These are phyloP conservation scores for Phytophthora colocasiae DNA, from an alignment of 352 stramenopile genomes.

Conservation along the genomic window DNA sequence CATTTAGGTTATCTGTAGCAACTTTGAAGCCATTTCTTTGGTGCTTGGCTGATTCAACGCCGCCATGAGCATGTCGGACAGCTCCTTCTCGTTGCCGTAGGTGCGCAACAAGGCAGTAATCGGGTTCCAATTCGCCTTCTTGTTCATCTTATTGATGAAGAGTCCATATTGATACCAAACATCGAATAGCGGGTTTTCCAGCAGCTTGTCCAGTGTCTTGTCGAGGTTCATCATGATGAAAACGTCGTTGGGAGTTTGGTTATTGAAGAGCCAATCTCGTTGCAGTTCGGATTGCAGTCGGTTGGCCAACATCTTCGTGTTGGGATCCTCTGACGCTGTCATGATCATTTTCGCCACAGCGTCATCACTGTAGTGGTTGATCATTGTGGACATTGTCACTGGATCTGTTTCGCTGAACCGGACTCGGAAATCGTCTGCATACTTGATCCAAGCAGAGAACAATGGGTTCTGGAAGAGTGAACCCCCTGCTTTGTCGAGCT, in stretches of 20 bases:
- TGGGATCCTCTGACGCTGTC: neutral
- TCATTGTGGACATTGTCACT: conserved; percentile 7
- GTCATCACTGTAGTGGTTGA: conserved; percentile 2
- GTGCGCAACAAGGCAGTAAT: neutral
- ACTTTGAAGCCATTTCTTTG: conserved; percentile 1
- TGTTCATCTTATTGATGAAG: conserved; percentile 4
- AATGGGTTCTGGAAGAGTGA: conserved; percentile 8
- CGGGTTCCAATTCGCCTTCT: neutral
- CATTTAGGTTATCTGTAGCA: neutral
- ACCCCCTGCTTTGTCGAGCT: conserved; percentile 6
- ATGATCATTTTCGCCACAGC: conserved; percentile 18
- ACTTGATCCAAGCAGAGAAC: conserved; percentile 19
- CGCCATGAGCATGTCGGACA: conserved; percentile 1
- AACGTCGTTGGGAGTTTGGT: neutral
- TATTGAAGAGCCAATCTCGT: neutral
- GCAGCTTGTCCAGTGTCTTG: neutral
- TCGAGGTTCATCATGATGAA: conserved; percentile 7
- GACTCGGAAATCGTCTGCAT: conserved; percentile 11
- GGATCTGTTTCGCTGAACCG: neutral
- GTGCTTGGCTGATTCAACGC: conserved; percentile 6
- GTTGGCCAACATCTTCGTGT: conserved; percentile 3
- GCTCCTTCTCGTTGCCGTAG: neutral
- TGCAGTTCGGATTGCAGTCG: conserved; percentile 10
- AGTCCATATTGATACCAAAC: conserved; percentile 10
- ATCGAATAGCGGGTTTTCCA: conserved; percentile 6